Evolutionary conservation across 1,284 basidiomycete species (phyloP), one percentile per base, ranked within the genome.

Genomic region (Cystobasidium pallidum): DNA sequence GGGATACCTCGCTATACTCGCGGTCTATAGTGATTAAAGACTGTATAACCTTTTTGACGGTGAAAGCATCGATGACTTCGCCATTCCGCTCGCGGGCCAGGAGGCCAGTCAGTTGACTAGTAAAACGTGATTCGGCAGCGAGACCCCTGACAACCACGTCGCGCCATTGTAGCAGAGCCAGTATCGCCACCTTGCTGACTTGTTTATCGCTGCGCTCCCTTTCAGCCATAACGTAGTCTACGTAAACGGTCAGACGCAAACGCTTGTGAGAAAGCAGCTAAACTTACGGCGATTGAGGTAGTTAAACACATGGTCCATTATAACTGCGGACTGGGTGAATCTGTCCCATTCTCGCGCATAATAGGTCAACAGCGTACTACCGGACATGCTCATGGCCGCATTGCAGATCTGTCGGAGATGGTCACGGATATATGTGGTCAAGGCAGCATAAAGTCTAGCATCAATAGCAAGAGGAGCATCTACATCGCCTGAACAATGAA

Each of bases 101-200:
- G 75, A 97, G 86, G 73, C 89, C 87, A 59, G 98, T 85, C 30
- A 99, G 86, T 17, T 95, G 94, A 68, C 87, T 86, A 0, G 92
- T 89, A n/a, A 99, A 85, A 78, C 92, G 91, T 76, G 88, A 89
- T 78, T 85, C 86, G 39, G 78, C 76, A 81, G 96, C 91, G 39
- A 99, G 87, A 77, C 89, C 88, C 57, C 87, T 82, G 85, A 98
- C 98, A 81, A 98, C 91, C 81, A 92, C 88, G 70, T 86, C 84
- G 81, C 91, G 93, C 96, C 95, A 99, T 83, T 94, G 92, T 1
- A 95, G 89, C 45, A 99, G 86, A 6, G 95, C 92, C 74, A 99
- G 88, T 92, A 94, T 98, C 82, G 98, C 99, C 28, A 99, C 91
- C 3, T 88, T 88, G 82, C 95, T 96, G 47, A 98, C 90, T 63